phyloP scores from a whole-genome alignment of 306 rosid species.

The Dalbergia cochinchinensis region DNA sequence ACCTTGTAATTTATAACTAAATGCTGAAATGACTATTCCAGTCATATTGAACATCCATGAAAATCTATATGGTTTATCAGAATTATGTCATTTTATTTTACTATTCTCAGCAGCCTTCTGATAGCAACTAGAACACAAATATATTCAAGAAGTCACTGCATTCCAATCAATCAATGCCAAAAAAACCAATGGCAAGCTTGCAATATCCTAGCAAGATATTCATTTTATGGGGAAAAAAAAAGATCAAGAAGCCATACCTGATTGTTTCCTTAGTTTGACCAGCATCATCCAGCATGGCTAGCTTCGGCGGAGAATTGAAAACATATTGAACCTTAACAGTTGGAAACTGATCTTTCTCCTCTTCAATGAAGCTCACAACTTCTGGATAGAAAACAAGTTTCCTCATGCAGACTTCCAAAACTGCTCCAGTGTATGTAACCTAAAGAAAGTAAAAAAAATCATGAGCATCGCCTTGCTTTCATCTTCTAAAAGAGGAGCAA shows the following conservation, averaged over 20 bases:
- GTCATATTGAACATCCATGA: neutral
- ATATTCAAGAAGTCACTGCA: constrained; percentile 21
- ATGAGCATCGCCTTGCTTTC: constrained; percentile 11
- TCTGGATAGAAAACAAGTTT: constrained; percentile 96
- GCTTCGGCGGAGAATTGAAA: constrained; percentile 92
- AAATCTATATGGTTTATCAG: constrained; percentile 16
- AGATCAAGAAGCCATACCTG: constrained; percentile 62
- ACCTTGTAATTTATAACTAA: constrained; percentile 18
- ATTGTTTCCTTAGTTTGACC: constrained; percentile 85
- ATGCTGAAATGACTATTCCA: neutral
- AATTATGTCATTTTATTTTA: neutral
- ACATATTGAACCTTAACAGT: constrained; percentile 76
- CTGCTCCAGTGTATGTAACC: constrained; percentile 84
- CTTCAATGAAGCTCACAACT: constrained; percentile 91
- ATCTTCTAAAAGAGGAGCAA: constrained; percentile 2
- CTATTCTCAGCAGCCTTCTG: constrained; percentile 23
- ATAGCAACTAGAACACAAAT: constrained; percentile 5
- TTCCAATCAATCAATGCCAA: constrained; percentile 31
- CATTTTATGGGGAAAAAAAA: constrained; percentile 9
- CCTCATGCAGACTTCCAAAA: constrained; percentile 95
- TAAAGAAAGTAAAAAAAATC: constrained; percentile 48
- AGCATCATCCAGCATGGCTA: constrained; percentile 81
- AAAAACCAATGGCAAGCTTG: neutral
- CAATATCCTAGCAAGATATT: constrained; percentile 5
- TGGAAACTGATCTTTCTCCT: constrained; percentile 80